Conservation (phyloP, 73 alveolate species). For the Symbiodinium natans region DNA sequence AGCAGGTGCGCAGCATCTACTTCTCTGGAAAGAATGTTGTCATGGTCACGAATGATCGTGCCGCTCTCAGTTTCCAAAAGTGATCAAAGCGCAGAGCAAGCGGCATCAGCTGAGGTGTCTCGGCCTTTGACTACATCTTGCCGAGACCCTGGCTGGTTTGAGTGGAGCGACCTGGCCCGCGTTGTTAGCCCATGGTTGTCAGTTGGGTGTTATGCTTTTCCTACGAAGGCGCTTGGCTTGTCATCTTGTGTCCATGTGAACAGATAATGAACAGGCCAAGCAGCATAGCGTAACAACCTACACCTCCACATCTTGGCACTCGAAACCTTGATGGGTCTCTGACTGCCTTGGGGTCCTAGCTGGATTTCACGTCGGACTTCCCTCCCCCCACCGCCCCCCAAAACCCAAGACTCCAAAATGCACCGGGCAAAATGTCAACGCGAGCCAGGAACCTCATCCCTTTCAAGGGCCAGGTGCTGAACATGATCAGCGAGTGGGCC, state of each 20-base stretch:
- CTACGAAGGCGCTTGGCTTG: not conserved
- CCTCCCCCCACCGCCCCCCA: no score
- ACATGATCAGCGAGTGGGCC: constrained; percentile 88
- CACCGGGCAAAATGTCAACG: no score
- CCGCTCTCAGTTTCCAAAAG: not conserved
- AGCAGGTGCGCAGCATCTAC: constrained; percentile 94
- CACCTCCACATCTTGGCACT: no score
- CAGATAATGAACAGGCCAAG: no score
- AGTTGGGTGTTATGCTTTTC: not conserved
- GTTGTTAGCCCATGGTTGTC: not conserved
- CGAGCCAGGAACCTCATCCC: constrained; percentile 91
- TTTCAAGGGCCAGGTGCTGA: constrained; percentile 93
- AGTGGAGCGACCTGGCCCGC: not conserved
- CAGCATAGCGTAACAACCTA: no score
- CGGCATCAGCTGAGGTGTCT: constrained; percentile 19
- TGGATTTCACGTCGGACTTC: no score
- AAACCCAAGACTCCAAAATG: no score
- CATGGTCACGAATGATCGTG: constrained; percentile 89
- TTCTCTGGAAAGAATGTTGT: constrained; percentile 58
- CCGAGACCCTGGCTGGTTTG: constrained; percentile 14
- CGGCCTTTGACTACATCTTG: constrained; percentile 92
- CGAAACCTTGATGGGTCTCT: no score
- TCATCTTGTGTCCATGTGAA: no score
- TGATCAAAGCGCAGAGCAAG: no score
- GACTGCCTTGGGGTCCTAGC: no score